Evolutionary conservation across 768 basidiomycete genomes (phyloP), one percentile per base, ranked within the genome.

Genomic region (Mycena galopus): DNA sequence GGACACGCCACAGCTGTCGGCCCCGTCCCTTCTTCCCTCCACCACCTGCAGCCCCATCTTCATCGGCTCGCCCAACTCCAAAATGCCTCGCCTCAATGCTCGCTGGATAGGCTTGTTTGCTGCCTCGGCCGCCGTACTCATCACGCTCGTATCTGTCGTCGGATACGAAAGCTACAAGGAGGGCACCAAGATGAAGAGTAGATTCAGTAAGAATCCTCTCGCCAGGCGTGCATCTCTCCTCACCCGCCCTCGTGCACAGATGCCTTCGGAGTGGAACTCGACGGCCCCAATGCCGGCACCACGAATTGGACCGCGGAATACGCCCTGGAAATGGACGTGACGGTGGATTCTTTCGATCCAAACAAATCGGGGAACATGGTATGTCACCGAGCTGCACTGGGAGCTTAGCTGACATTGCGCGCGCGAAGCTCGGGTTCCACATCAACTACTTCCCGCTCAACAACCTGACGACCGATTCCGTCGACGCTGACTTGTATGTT

Each of bases 301-400:
- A 66, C 65, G 5, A 66, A 66, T 19, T 66, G 55, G 65, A 66
- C 55, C n/a, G n/a, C 3, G 23, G 32, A 12, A 33, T 27, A 1
- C 37, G 65, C 39, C 1, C 35, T 66, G 10, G 53, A 14, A 3
- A 53, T 64, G 3, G 21, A 5, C 1, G 21, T 66, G 35, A 66
- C 53, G 1, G 32, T 66, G 25, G 55, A 66, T 30, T 57, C 65
- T 9, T 66, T 66, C 39, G 65, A 57, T 25, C 65, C 65, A 21
- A 66, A 39, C 19, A 57, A 66, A 19, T 25, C 7, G 3, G 32
- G 50, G 14, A 57, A 14, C 4, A 27, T n/a, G 29, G 65, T 66
- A 17, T 5, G 65, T 57, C 5, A 11, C 4, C 19, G 7, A 23
- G 9, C 0, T n/a, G 4, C 6, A 11, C 27, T 11, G 23, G 3